Evolutionary conservation across 352 stramenopile species (phyloP).

Genomic region (Phytophthora uliginosa): DNA sequence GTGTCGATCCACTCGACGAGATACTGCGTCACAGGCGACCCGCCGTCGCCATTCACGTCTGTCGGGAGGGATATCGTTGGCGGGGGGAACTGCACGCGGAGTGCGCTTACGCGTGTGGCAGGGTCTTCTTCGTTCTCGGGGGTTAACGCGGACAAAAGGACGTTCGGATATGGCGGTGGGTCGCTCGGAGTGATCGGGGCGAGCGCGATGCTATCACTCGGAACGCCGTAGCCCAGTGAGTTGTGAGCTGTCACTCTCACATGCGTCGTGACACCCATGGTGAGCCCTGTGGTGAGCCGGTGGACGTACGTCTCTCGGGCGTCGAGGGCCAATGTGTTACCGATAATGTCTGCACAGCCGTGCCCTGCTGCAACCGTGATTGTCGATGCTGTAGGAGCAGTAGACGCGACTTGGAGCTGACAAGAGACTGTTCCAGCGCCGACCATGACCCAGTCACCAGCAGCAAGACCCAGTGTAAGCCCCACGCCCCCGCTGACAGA

Average conservation of each 20-base stretch:
- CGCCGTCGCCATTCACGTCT: constrained; percentile 89
- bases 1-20: constrained; percentile 94
- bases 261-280: constrained; percentile 91
- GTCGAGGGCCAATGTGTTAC: constrained; percentile 52
- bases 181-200: constrained; percentile 91
- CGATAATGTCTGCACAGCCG: constrained; percentile 55
- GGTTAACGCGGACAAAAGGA: constrained; percentile 60
- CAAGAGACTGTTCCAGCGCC: constrained; percentile 59
- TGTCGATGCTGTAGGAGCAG: constrained; percentile 33
- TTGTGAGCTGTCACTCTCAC: constrained; percentile 94
- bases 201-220: constrained; percentile 76
- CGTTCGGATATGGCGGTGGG: constrained; percentile 81
- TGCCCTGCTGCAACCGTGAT: constrained; percentile 55
- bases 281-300: constrained; percentile 77
- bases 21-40: constrained; percentile 88
- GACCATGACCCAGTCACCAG: constrained; percentile 62
- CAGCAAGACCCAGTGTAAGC: constrained; percentile 21
- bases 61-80: constrained; percentile 53
- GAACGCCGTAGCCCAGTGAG: constrained; percentile 89
- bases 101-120: constrained; percentile 72
- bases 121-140: constrained; percentile 52
- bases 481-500: constrained; percentile 23
- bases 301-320: constrained; percentile 75
- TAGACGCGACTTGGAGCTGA: constrained; percentile 49
- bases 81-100: constrained; percentile 88